Evolutionary conservation across 768 basidiomycete species (phyloP), one percentile per base, ranked within the genome.

Genomic region (Agaricus blazei): DNA sequence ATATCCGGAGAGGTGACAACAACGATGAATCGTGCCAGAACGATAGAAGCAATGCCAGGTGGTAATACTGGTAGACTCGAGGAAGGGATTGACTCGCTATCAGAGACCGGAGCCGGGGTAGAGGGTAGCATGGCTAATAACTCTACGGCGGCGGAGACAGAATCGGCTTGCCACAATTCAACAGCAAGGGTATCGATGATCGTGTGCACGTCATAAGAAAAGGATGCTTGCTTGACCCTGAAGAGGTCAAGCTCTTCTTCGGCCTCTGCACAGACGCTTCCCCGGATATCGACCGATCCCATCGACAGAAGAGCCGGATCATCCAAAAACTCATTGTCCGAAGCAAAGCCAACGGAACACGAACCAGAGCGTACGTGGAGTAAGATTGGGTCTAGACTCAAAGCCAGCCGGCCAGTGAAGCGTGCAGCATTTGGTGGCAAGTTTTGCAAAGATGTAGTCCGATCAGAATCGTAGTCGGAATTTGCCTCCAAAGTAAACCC

Each of bases 1-100:
- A 93, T 76, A 65, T 96, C 94, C 36, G 79, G 80, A n/a, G 86
- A 82, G 6, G 90, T 88, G 49, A 93, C 65, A 54, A 90, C 83
- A 9, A 89, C 63, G 27, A 85, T 81, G 45, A 88, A 71, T 36
- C 80, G 80, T 1, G 76, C 79, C 43, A 94, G 59, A 0, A 88
- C 77, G 34, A 87, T 23, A 28, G 84, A 80, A 24, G 77, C 61
- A 29, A 87, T 59, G 1, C 90, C 89, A 9, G 73, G 65, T 2
- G 84, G 82, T 23, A 88, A 67, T 31, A 61, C 23, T 28, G 59
- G n/a, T 27, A 58, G 52, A 28, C 49, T 43, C 1, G 60, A 28
- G 1, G 58, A 31, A 14, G 52, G 43, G 23, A 52, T 45, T 11
- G n/a, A 26, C 1, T 19, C 7, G 26, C 56, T 58, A 12, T 57